A percentile compares a stretch with the other conserved stretches of the same genome.
phyloP scores from a whole-genome alignment of 768 basidiomycete species.

The Dendrothele bispora region DNA sequence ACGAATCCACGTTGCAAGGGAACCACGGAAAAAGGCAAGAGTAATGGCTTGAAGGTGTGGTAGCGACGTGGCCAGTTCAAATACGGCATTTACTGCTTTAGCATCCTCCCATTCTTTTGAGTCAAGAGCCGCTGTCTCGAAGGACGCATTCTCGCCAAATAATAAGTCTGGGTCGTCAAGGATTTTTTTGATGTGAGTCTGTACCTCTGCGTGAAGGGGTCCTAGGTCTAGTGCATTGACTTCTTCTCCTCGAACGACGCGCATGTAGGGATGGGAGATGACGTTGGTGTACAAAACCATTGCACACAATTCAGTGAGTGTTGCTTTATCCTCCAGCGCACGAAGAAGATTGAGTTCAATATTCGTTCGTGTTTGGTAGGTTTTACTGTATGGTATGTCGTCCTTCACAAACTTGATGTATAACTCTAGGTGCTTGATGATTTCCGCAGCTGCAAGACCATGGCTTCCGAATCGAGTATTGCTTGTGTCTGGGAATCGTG shows the following conservation, averaged over 20 bases:
- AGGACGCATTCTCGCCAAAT: background rate
- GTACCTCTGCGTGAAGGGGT: slow-evolving; percentile 7
- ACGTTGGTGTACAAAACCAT: slow-evolving; percentile 24
- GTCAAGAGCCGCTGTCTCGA: slow-evolving; percentile 7
- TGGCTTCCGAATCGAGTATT: slow-evolving; percentile 29
- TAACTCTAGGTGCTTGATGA: slow-evolving; percentile 20
- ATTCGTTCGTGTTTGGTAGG: slow-evolving; percentile 15
- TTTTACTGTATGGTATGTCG: slow-evolving; percentile 26
- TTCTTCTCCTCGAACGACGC: slow-evolving; percentile 13
- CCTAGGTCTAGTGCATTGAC: slow-evolving; percentile 27
- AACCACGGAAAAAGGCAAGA: slow-evolving; percentile 11
- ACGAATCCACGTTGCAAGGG: too few relatives aligned
- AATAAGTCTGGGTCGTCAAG: slow-evolving; percentile 8
- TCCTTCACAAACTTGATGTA: slow-evolving; percentile 22
- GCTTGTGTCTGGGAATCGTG: slow-evolving; percentile 30
- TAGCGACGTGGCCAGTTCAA: background rate
- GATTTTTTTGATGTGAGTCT: slow-evolving; percentile 5
- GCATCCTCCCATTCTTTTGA: slow-evolving; percentile 7
- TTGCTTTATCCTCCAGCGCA: slow-evolving; percentile 23
- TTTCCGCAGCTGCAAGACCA: slow-evolving; percentile 23
- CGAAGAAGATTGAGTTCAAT: slow-evolving; percentile 27
- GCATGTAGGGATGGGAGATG: slow-evolving; percentile 29
- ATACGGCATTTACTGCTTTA: slow-evolving; percentile 9
- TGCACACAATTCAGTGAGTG: slow-evolving; percentile 26
- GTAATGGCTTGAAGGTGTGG: slow-evolving; percentile 1